Conservation (phyloP, 768 basidiomycete genomes). For the Tricholoma furcatifolium region DNA sequence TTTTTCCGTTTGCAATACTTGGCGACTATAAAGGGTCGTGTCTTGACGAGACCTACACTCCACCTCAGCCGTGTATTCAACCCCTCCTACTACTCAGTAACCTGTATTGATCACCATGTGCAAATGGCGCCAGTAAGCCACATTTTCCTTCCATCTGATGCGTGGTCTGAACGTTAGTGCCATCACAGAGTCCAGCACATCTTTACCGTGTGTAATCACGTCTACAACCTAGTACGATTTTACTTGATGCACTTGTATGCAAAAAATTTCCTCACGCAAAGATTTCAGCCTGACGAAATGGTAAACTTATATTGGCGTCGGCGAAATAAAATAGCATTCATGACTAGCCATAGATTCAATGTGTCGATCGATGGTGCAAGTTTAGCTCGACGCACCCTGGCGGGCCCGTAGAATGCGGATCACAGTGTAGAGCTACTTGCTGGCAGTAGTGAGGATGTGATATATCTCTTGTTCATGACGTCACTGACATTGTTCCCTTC, state of each 20-base stretch:
- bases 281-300: constrained; percentile 57
- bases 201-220: constrained; percentile 58
- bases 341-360: constrained; percentile 51
- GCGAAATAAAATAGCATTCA: background rate
- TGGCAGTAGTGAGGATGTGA: constrained; percentile 72
- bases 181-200: constrained; percentile 58
- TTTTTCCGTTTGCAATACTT: constrained; percentile 7
- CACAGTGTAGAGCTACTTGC: constrained; percentile 58
- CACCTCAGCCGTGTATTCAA: constrained; percentile 7
- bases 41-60: constrained; percentile 5
- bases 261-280: constrained; percentile 6
- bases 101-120: constrained; percentile 50
- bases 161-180: constrained; percentile 16
- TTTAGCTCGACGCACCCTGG: constrained; percentile 66
- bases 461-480: constrained; percentile 3
- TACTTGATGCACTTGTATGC: constrained; percentile 2
- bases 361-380: constrained; percentile 64
- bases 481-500: constrained; percentile 17
- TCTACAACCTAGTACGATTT: constrained; percentile 47
- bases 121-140: constrained; percentile 63
- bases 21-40: constrained; percentile 12
- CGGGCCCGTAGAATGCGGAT: constrained; percentile 43
- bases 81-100: constrained; percentile 21
- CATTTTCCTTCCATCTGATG: constrained; percentile 8
- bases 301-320: constrained; percentile 30